These are phyloP conservation scores for Polygonum aviculare DNA, from an alignment of 148 eudicot genomes.

Conservation along the genomic window DNA sequence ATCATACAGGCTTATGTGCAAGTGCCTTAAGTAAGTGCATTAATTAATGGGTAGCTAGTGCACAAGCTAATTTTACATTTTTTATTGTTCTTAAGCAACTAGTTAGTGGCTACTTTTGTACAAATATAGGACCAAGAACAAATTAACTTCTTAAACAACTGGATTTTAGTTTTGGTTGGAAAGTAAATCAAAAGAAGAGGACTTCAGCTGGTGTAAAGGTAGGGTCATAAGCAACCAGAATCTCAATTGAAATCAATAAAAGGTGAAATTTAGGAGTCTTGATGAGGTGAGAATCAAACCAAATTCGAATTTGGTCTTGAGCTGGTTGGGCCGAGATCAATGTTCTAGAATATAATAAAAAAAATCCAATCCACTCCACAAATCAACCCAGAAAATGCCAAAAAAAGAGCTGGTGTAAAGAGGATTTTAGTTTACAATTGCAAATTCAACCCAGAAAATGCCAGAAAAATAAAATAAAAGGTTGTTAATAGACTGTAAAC, in stretches of 20 bases:
- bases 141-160: neutral
- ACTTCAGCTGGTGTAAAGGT: neutral
- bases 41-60: too few species aligned
- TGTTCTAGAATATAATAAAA: too few species aligned
- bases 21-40: neutral
- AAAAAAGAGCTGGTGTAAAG: too few species aligned
- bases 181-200: neutral
- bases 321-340: too few species aligned
- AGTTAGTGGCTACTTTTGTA: neutral
- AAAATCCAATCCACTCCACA: too few species aligned
- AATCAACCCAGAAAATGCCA: too few species aligned
- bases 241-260: neutral
- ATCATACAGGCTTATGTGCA: neutral
- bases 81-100: neutral
- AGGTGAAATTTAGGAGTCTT: neutral
- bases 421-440: too few species aligned
- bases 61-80: too few species aligned
- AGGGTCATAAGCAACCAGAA: neutral
- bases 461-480: too few species aligned
- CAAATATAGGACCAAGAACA: neutral
- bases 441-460: too few species aligned
- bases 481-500: too few species aligned
- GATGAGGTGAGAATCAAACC: neutral
- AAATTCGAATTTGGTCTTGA: too few species aligned
- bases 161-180: neutral